These are phyloP conservation scores for Fusarium liriodendri DNA, from an alignment of 2,329 filamentous ascomycete genomes.

Conservation along the genomic window DNA sequence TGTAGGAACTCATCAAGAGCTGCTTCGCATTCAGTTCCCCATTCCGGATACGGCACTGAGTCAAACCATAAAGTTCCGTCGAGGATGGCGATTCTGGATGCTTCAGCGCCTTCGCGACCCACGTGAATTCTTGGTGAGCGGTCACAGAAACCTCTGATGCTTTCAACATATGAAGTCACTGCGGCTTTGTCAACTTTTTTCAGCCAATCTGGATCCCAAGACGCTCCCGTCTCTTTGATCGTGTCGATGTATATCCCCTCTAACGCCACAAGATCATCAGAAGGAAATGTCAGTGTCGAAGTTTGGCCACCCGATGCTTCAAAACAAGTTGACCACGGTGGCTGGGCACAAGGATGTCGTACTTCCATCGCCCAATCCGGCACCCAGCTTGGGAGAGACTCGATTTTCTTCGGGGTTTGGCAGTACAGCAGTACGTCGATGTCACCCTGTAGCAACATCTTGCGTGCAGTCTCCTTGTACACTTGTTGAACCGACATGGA, in stretches of 20 bases:
- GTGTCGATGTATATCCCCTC: constrained; percentile 13
- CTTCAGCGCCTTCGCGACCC: constrained; percentile 4
- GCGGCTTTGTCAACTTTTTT: background rate
- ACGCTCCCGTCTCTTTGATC: constrained; percentile 2
- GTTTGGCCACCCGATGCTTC: background rate
- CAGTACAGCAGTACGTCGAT: constrained; percentile 20
- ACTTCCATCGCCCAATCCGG: constrained; percentile 30
- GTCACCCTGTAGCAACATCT: constrained; percentile 9
- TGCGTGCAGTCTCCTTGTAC: constrained; percentile 13
- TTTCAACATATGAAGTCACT: background rate
- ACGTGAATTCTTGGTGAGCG: constrained; percentile 10
- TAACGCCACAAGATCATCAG: background rate
- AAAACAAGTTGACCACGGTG: constrained; percentile 12
- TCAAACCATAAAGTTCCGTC: background rate
- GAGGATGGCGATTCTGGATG: constrained; percentile 2
- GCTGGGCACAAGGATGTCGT: constrained; percentile 5
- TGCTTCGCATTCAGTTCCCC: background rate
- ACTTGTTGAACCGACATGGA: constrained; percentile 14
- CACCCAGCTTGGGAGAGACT: constrained; percentile 20
- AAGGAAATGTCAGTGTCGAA: background rate
- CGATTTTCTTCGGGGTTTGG: constrained; percentile 12
- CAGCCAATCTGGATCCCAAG: constrained; percentile 26
- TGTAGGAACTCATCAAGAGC: background rate
- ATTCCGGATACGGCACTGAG: background rate
- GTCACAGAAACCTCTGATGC: constrained; percentile 9